phyloP scores from a whole-genome alignment of 129 eudicot species.

The Artemisia tridentata region DNA sequence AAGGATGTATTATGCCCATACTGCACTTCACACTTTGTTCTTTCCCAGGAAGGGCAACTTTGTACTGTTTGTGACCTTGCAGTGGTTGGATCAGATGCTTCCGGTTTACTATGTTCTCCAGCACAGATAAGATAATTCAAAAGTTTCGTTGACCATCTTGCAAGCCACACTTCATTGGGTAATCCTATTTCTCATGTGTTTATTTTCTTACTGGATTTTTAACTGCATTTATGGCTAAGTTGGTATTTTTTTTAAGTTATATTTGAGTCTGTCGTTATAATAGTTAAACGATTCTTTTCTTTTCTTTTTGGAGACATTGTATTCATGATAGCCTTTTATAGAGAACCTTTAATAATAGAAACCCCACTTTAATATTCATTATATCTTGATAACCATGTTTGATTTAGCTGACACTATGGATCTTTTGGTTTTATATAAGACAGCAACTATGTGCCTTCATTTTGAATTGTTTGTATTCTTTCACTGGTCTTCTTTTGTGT shows the following conservation, averaged over 20 bases:
- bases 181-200: slow-evolving; percentile 14
- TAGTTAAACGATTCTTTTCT: not conserved
- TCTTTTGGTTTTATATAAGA: no score
- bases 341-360: no score
- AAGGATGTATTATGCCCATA: slow-evolving; percentile 65
- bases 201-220: slow-evolving; percentile 8
- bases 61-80: slow-evolving; percentile 74
- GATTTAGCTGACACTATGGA: no score
- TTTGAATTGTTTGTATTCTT: no score
- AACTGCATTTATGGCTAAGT: not conserved
- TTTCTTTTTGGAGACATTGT: no score
- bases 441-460: no score
- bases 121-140: slow-evolving; percentile 56
- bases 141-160: slow-evolving; percentile 5
- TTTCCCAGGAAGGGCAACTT: slow-evolving; percentile 57
- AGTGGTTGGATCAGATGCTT: slow-evolving; percentile 64
- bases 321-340: not conserved
- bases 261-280: not conserved
- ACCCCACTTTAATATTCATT: no score
- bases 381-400: no score
- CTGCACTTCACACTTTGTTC: slow-evolving; percentile 63
- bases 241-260: not conserved
- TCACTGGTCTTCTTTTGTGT: no score
- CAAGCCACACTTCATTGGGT: slow-evolving; percentile 25
- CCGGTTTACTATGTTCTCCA: slow-evolving; percentile 74